Evolutionary conservation across 2,329 filamentous ascomycete species (phyloP).

Genomic region (Triangularia setosa): DNA sequence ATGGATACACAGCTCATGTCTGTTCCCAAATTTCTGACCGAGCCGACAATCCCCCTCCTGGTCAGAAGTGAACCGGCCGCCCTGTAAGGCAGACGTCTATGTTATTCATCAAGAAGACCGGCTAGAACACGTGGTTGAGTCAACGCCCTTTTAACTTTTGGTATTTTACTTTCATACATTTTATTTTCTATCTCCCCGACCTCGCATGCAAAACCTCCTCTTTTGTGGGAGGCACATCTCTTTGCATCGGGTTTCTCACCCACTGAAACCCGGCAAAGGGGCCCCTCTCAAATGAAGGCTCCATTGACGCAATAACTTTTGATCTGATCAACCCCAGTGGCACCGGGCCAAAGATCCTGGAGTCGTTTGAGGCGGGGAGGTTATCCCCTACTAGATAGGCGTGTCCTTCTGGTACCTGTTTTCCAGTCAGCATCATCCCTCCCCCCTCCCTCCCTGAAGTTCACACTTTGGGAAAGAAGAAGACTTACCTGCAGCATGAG

Average conservation of each 20-base stretch:
- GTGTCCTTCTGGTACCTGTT: constrained; percentile 81
- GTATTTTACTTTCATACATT: too few relatives aligned
- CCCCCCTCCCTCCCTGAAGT: background rate
- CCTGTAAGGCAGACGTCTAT: too few relatives aligned
- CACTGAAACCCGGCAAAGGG: constrained; percentile 43
- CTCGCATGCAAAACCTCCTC: background rate
- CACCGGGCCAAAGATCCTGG: constrained; percentile 78
- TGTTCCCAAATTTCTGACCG: too few relatives aligned
- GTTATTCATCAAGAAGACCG: too few relatives aligned
- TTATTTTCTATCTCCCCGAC: background rate
- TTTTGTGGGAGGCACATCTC: background rate
- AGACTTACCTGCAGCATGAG: constrained; percentile 54
- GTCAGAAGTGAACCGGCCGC: too few relatives aligned
- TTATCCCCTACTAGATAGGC: constrained; percentile 92
- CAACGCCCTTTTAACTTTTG: too few relatives aligned
- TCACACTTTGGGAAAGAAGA: background rate
- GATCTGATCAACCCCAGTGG: constrained; percentile 80
- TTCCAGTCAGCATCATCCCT: background rate
- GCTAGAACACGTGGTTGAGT: too few relatives aligned
- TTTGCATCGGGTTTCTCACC: constrained; percentile 39
- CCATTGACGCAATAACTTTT: constrained; percentile 65
- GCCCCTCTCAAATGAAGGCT: constrained; percentile 35
- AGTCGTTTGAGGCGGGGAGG: constrained; percentile 77
- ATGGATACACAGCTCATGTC: too few relatives aligned
- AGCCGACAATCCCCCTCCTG: too few relatives aligned